phyloP scores from a whole-genome alignment of 495 filamentous ascomycete genomes.

The Elasticomyces elasticus region DNA sequence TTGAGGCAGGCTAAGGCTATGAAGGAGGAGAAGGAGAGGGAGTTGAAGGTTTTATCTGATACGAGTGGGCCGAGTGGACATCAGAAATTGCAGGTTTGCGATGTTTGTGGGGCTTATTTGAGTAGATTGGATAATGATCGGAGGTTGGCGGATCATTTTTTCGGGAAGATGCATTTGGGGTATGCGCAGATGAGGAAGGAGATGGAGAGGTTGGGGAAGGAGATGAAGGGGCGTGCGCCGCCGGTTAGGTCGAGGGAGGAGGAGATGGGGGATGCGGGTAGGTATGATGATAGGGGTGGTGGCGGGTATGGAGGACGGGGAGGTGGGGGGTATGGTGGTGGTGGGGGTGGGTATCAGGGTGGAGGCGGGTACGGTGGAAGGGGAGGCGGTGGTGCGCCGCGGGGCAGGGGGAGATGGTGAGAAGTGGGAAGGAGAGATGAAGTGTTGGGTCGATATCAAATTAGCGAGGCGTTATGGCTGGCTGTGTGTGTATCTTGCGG shows the following conservation, averaged over 20 bases:
- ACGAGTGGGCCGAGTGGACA: conserved; percentile 86
- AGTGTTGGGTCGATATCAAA: conserved; percentile 9
- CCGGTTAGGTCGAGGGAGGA: conserved; percentile 44
- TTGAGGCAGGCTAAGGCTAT: conserved; percentile 67
- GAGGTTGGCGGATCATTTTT: conserved; percentile 91
- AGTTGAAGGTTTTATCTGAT: conserved; percentile 84
- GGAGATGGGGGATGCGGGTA: conserved; percentile 15
- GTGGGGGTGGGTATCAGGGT: conserved; percentile 17
- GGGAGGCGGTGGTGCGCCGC: background rate
- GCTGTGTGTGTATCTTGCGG: no score
- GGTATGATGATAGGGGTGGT: conserved; percentile 22
- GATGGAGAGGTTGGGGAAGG: conserved; percentile 72
- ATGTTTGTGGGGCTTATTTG: conserved; percentile 93
- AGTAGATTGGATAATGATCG: conserved; percentile 87
- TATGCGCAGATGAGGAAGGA: conserved; percentile 97
- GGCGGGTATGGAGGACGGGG: conserved; percentile 22
- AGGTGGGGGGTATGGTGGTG: conserved; percentile 21
- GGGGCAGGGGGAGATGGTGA: conserved; percentile 1
- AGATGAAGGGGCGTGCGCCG: conserved; percentile 62
- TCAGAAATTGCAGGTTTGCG: conserved; percentile 96
- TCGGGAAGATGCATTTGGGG: conserved; percentile 97
- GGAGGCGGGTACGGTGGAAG: conserved; percentile 14
- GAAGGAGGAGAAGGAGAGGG: conserved; percentile 76
- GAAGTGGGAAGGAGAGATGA: background rate
- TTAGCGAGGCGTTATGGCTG: no score